A percentile compares a stretch with the other conserved stretches of the same genome.
Evolutionary conservation across 2,329 filamentous ascomycete species (phyloP).

Genomic region (Fusarium graminum): DNA sequence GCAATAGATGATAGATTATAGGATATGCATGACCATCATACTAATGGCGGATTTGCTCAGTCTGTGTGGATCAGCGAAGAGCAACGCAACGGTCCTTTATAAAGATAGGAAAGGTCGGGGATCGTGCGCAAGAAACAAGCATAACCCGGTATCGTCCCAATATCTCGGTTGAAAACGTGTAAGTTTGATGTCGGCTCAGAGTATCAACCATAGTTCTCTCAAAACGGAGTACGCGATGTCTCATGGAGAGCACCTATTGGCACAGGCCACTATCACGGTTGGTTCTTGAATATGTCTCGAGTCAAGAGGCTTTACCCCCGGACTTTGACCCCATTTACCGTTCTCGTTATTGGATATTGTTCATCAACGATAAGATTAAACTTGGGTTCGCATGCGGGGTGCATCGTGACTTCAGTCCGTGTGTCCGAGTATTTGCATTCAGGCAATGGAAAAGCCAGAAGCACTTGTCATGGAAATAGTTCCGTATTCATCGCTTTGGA

Average conservation of each 20-base stretch:
- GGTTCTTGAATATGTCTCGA: constrained; percentile 17
- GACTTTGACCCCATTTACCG: background rate
- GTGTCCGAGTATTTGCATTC: background rate
- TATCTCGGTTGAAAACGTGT: constrained; percentile 20
- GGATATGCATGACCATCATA: background rate
- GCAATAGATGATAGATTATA: background rate
- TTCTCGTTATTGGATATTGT: background rate
- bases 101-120: background rate
- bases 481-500: background rate
- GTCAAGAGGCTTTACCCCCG: background rate
- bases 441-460: background rate
- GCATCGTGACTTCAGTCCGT: background rate
- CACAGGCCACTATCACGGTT: background rate
- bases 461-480: background rate
- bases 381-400: constrained; percentile 12
- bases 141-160: background rate
- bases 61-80: background rate
- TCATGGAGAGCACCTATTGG: constrained; percentile 11
- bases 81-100: background rate
- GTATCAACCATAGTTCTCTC: background rate
- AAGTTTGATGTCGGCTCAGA: constrained; percentile 1
- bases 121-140: background rate
- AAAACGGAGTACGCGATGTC: constrained; percentile 26
- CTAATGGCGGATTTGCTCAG: background rate
- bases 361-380: background rate